Conservation (phyloP, 2,329 filamentous ascomycete genomes). For the Dothistroma pini region DNA sequence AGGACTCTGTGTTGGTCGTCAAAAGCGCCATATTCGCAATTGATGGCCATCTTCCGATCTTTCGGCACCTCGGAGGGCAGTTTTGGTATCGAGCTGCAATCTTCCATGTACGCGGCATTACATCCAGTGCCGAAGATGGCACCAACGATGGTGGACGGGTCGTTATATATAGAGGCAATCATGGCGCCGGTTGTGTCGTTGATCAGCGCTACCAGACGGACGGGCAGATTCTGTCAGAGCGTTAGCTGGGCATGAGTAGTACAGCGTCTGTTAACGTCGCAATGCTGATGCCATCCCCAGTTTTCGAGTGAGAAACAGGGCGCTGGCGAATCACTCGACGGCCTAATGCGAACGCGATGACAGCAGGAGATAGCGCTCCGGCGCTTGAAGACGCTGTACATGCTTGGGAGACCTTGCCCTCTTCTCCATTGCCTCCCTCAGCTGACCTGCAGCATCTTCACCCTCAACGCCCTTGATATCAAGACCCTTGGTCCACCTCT, state of each 20-base stretch:
- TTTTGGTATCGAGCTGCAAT: conserved; percentile 77
- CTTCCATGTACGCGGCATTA: conserved; percentile 91
- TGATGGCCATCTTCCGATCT: conserved; percentile 87
- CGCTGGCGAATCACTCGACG: no score
- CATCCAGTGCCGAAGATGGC: conserved; percentile 94
- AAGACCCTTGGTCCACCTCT: conserved; percentile 97
- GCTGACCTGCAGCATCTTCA: conserved; percentile 82
- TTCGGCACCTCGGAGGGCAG: conserved; percentile 67
- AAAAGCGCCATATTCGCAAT: conserved; percentile 97
- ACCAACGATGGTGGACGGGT: conserved; percentile 77
- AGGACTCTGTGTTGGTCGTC: conserved; percentile 91
- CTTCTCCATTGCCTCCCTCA: conserved; percentile 73
- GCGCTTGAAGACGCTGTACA: background rate
- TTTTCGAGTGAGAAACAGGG: no score
- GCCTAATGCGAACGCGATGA: no score
- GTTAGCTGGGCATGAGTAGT: background rate
- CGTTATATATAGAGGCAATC: conserved; percentile 86
- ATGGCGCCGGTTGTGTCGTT: conserved; percentile 93
- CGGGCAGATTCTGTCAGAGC: conserved; percentile 64
- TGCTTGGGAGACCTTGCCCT: conserved; percentile 56
- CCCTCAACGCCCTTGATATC: conserved; percentile 92
- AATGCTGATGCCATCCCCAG: no score
- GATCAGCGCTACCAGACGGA: conserved; percentile 80
- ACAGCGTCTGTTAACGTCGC: no score
- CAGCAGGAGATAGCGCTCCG: no score